A percentile compares a stretch with the other conserved stretches of the same genome.
phyloP scores from a whole-genome alignment of 2,329 filamentous ascomycete species.

The Fusarium austroafricanum region DNA sequence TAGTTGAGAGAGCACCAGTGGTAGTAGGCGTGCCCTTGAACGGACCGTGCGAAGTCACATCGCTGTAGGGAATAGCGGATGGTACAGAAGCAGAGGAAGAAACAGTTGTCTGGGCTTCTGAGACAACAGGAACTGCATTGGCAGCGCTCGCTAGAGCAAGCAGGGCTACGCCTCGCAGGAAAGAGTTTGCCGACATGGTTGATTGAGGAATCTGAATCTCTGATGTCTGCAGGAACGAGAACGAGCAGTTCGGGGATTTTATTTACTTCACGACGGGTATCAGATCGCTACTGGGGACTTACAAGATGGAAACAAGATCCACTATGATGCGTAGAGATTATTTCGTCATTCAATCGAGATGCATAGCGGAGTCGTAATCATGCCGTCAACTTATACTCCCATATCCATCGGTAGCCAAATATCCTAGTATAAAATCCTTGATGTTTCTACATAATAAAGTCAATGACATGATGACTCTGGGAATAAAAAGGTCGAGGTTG shows the following conservation, averaged over 20 bases:
- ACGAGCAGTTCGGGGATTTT: neutral
- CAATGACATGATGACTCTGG: slow-evolving; percentile 28
- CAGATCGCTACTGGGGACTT: neutral
- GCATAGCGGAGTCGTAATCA: slow-evolving; percentile 7
- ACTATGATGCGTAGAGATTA: slow-evolving; percentile 23
- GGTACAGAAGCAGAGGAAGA: slow-evolving; percentile 47
- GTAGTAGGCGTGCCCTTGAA: slow-evolving; percentile 74
- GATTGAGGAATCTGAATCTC: neutral
- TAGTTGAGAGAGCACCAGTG: slow-evolving; percentile 74
- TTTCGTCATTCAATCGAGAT: slow-evolving; percentile 3
- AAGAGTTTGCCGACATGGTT: slow-evolving; percentile 7
- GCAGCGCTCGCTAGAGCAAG: slow-evolving; percentile 27
- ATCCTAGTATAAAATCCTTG: too few species aligned
- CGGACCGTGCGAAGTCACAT: slow-evolving; percentile 75
- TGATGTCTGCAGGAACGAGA: neutral
- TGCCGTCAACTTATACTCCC: neutral
- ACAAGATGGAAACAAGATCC: neutral
- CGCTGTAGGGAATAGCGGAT: slow-evolving; percentile 56
- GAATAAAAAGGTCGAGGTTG: slow-evolving; percentile 1
- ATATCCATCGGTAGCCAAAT: neutral
- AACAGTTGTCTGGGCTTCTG: slow-evolving; percentile 52
- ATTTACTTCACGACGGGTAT: neutral
- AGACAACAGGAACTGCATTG: slow-evolving; percentile 51
- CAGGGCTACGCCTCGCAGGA: slow-evolving; percentile 12
- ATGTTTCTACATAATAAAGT: slow-evolving; percentile 2